A percentile compares a stretch with the other conserved stretches of the same genome.
These are phyloP conservation scores for Diplocarpon rosae DNA, from an alignment of 2,329 filamentous ascomycete genomes.

Conservation along the genomic window DNA sequence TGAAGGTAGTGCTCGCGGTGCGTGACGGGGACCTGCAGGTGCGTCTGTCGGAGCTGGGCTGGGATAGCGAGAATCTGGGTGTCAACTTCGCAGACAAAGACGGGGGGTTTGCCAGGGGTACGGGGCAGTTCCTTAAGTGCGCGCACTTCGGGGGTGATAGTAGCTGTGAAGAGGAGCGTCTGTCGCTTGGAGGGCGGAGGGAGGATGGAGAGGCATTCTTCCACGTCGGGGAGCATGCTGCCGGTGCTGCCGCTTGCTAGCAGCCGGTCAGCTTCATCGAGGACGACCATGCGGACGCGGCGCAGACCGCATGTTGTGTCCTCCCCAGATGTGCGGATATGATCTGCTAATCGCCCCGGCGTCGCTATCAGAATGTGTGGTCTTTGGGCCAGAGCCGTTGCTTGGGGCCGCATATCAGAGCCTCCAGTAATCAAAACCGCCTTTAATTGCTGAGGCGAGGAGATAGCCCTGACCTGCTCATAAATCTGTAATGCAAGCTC, in stretches of 20 bases:
- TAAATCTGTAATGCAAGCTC: slow-evolving; percentile 93
- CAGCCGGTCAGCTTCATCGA: slow-evolving; percentile 91
- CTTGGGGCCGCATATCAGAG: slow-evolving; percentile 83
- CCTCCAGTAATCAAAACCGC: slow-evolving; percentile 85
- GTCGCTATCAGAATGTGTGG: slow-evolving; percentile 94
- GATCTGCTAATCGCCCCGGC: slow-evolving; percentile 83
- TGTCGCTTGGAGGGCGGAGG: slow-evolving; percentile 73
- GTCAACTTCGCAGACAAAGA: slow-evolving; percentile 85
- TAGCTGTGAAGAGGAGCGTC: slow-evolving; percentile 92
- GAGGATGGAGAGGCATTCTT: slow-evolving; percentile 73
- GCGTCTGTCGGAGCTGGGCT: slow-evolving; percentile 68
- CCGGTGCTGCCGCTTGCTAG: slow-evolving; percentile 62
- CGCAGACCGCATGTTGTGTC: slow-evolving; percentile 78
- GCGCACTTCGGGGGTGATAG: slow-evolving; percentile 83
- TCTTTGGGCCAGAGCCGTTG: slow-evolving; percentile 66
- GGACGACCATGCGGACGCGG: slow-evolving; percentile 73
- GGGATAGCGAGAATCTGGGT: slow-evolving; percentile 68
- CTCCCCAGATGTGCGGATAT: slow-evolving; percentile 81
- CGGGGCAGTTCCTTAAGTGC: slow-evolving; percentile 70
- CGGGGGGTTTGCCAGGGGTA: slow-evolving; percentile 56
- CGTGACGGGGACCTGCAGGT: slow-evolving; percentile 79
- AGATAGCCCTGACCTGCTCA: slow-evolving; percentile 91
- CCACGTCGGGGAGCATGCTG: slow-evolving; percentile 89
- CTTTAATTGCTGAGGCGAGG: slow-evolving; percentile 77
- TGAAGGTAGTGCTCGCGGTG: slow-evolving; percentile 95